Percentiles rank a stretch among this genome's conserved stretches.
Evolutionary conservation across 2,329 filamentous ascomycete species (phyloP).

Genomic region (Massarina eburnea): DNA sequence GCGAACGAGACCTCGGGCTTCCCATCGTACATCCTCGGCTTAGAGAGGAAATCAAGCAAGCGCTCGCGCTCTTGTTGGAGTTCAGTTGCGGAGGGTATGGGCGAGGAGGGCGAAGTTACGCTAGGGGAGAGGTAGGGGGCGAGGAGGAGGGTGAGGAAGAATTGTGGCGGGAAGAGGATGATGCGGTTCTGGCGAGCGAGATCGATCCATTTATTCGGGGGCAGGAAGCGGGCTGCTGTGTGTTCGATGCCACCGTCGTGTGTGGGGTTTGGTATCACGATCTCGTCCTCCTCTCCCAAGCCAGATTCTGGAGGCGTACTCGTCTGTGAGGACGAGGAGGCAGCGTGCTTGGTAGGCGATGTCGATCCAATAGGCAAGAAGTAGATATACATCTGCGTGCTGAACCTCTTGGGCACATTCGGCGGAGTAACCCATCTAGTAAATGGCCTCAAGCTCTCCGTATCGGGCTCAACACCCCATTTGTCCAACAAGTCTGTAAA

Average conservation of each 20-base stretch:
- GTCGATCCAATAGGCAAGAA: conserved; percentile 65
- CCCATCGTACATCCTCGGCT: conserved; percentile 47
- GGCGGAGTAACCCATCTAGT: conserved; percentile 89
- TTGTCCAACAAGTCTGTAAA: conserved; percentile 68
- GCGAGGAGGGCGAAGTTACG: conserved; percentile 22
- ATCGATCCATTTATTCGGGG: conserved; percentile 68
- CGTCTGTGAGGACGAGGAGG: conserved; percentile 16
- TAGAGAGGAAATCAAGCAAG: conserved; percentile 53
- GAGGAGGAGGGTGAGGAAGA: conserved; percentile 68
- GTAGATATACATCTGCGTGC: conserved; percentile 96
- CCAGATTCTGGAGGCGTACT: conserved; percentile 33
- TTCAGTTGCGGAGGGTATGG: conserved; percentile 34
- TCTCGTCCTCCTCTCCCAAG: conserved; percentile 35
- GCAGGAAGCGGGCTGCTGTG: conserved; percentile 77
- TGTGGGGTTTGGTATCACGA: conserved; percentile 68
- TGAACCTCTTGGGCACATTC: conserved; percentile 74
- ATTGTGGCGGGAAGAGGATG: conserved; percentile 88
- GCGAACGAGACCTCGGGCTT: conserved; percentile 44
- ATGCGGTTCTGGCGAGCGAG: conserved; percentile 66
- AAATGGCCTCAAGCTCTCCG: conserved; percentile 73
- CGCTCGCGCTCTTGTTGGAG: conserved; percentile 42
- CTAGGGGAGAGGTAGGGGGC: conserved; percentile 53
- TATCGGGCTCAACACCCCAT: conserved; percentile 65
- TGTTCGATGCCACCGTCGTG: conserved; percentile 70
- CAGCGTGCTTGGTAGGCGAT: conserved; percentile 32